Conservation (phyloP, 2,329 filamentous ascomycete species). For the Neonectria sp. region DNA sequence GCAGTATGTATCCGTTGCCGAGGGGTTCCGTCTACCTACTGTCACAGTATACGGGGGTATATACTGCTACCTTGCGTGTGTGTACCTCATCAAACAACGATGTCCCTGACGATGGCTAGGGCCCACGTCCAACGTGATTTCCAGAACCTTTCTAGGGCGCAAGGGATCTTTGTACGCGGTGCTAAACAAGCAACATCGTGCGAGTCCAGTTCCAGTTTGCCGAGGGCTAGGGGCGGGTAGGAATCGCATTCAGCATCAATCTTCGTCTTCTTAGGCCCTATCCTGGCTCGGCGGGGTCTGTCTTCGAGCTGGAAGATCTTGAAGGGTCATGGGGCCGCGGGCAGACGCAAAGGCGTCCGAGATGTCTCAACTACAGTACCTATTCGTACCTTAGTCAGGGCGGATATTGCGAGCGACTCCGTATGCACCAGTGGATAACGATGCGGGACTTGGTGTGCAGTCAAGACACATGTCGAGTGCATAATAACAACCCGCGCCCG, state of each 20-base stretch:
- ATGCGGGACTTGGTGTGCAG: conserved; percentile 7
- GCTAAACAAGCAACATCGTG: not conserved
- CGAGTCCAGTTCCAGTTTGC: conserved; percentile 1
- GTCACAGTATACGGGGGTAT: not conserved
- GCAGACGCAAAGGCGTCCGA: conserved; percentile 3
- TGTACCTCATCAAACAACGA: conserved; percentile 11
- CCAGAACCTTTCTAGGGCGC: conserved; percentile 25
- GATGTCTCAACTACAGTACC: conserved; percentile 7
- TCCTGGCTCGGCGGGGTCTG: conserved; percentile 13
- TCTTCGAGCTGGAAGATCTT: conserved; percentile 9
- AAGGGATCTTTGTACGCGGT: not conserved
- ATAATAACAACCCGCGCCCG: not conserved
- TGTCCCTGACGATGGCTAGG: conserved; percentile 1
- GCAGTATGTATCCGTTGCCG: conserved; percentile 1
- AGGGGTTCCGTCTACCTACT: conserved; percentile 13
- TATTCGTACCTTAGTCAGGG: not conserved
- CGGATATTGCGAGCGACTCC: not conserved
- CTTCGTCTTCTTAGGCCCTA: conserved; percentile 16
- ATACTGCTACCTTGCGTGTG: not conserved
- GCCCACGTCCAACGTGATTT: conserved; percentile 23
- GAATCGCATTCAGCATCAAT: conserved; percentile 23
- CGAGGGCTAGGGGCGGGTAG: conserved; percentile 15
- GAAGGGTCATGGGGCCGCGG: not conserved
- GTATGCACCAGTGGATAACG: not conserved
- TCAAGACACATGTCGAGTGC: conserved; percentile 1